These are phyloP conservation scores for Carex parvula DNA, from an alignment of 176 grass and related monocot species.

Conservation along the genomic window DNA sequence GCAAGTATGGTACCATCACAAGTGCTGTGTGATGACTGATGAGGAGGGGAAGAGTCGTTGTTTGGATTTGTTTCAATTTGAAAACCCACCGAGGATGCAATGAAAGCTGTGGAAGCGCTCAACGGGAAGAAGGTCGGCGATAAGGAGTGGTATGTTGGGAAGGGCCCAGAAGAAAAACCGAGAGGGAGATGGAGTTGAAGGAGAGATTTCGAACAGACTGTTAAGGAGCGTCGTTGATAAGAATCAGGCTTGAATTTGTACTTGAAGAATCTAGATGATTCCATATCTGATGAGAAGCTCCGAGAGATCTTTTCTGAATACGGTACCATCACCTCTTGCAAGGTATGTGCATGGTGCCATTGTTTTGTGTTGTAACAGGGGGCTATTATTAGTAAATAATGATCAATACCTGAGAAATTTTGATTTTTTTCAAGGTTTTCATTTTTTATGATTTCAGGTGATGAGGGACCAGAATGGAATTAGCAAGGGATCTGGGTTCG, in stretches of 20 bases:
- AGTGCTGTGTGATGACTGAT: constrained; percentile 51
- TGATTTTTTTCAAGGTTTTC: not conserved
- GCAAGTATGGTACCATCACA: constrained; percentile 51
- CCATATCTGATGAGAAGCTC: constrained; percentile 53
- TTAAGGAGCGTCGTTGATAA: constrained; percentile 55
- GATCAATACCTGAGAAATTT: not conserved
- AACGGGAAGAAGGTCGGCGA: constrained; percentile 60
- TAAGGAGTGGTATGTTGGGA: constrained; percentile 67
- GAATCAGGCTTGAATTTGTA: constrained; percentile 55
- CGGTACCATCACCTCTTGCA: constrained; percentile 64
- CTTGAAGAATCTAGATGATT: constrained; percentile 61
- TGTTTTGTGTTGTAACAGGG: not conserved
- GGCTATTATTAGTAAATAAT: not conserved
- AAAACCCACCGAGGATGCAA: constrained; percentile 54
- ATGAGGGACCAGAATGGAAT: constrained; percentile 65
- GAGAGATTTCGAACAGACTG: constrained; percentile 55
- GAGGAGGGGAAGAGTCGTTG: constrained; percentile 61
- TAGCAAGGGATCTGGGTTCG: constrained; percentile 75
- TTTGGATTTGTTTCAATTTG: constrained; percentile 77
- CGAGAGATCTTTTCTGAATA: constrained; percentile 47
- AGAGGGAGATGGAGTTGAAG: constrained; percentile 56
- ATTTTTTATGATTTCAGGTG: constrained; percentile 30
- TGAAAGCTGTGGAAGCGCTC: constrained; percentile 45
- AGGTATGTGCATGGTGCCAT: constrained; percentile 34
- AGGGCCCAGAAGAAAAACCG: constrained; percentile 70